A percentile compares a stretch with the other conserved stretches of the same genome.
These are phyloP conservation scores for Choanephora cucurbitarum DNA, from an alignment of 371 early-diverging fungal genomes.

Conservation along the genomic window DNA sequence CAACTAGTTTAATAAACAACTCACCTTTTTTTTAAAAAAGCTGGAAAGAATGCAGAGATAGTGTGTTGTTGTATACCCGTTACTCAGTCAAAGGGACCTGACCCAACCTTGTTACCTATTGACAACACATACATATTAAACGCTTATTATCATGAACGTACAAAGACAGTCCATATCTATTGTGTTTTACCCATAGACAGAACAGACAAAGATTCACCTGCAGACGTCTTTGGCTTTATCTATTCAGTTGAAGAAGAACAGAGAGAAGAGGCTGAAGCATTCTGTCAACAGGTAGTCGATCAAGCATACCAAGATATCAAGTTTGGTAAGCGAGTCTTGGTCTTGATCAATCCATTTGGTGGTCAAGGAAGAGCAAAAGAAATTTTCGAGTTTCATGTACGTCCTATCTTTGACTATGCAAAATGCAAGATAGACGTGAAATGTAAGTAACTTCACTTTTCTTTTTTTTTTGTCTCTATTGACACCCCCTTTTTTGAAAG, in stretches of 20 bases:
- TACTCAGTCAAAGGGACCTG: conserved; percentile 26
- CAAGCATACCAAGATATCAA: conserved; percentile 40
- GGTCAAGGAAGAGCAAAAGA: conserved; percentile 68
- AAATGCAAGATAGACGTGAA: conserved; percentile 58
- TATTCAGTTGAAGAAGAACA: conserved; percentile 30
- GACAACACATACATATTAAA: conserved; percentile 35
- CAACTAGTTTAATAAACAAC: no score
- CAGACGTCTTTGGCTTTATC: conserved; percentile 37
- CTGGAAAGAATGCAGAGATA: conserved; percentile 14
- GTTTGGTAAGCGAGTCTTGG: conserved; percentile 46
- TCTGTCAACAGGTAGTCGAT: conserved; percentile 29
- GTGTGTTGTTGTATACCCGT: conserved; percentile 34
- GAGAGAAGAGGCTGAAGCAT: conserved; percentile 27
- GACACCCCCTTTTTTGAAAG: conserved; percentile 26
- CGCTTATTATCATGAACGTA: conserved; percentile 23
- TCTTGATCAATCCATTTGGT: conserved; percentile 76
- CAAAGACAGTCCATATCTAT: conserved; percentile 33
- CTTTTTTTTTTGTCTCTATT: neutral
- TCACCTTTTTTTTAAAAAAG: neutral
- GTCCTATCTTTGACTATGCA: conserved; percentile 69
- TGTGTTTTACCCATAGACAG: conserved; percentile 44
- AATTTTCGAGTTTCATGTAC: conserved; percentile 59
- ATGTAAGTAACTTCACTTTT: conserved; percentile 36
- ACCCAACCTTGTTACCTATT: conserved; percentile 45
- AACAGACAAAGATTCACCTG: conserved; percentile 29